phyloP scores from a whole-genome alignment of 1,139 yeast genomes.

The Kurtzmaniella quercitrusa region DNA sequence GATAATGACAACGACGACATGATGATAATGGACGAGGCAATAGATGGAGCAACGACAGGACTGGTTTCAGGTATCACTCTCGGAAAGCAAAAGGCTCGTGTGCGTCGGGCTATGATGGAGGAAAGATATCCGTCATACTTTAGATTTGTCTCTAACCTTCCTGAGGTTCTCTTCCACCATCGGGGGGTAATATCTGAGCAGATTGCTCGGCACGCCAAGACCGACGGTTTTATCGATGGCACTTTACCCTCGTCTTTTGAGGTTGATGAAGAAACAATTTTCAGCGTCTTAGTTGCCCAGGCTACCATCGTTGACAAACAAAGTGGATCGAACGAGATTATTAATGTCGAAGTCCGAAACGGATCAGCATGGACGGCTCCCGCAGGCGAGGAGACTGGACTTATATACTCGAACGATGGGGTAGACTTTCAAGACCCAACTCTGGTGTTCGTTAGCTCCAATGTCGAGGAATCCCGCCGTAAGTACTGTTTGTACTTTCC shows the following conservation, averaged over 20 bases:
- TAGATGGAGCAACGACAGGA: constrained; percentile 17
- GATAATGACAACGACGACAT: constrained; percentile 44
- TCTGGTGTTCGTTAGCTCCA: constrained; percentile 30
- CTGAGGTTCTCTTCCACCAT: constrained; percentile 36
- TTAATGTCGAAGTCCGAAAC: constrained; percentile 37
- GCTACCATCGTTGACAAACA: constrained; percentile 8
- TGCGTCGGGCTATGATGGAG: constrained; percentile 29
- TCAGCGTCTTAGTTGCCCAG: constrained; percentile 30
- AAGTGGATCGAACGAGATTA: constrained; percentile 3
- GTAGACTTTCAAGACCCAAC: constrained; percentile 46
- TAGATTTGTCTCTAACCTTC: constrained; percentile 30
- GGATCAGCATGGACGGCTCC: constrained; percentile 35
- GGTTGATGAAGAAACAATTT: constrained; percentile 35
- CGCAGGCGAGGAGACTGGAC: constrained; percentile 24
- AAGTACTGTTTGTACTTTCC: constrained; percentile 36
- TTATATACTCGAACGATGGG: constrained; percentile 21
- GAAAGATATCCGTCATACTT: constrained; percentile 36
- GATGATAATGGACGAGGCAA: constrained; percentile 17
- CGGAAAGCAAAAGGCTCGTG: constrained; percentile 30
- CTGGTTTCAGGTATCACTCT: constrained; percentile 30
- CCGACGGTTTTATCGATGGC: constrained; percentile 16
- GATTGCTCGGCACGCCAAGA: constrained; percentile 22
- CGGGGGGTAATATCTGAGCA: constrained; percentile 30
- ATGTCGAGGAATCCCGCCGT: constrained; percentile 13
- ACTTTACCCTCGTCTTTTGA: constrained; percentile 25